Base-by-base conservation (phyloP, 352 stramenopile species). In the Pythium dissimile region DNA sequence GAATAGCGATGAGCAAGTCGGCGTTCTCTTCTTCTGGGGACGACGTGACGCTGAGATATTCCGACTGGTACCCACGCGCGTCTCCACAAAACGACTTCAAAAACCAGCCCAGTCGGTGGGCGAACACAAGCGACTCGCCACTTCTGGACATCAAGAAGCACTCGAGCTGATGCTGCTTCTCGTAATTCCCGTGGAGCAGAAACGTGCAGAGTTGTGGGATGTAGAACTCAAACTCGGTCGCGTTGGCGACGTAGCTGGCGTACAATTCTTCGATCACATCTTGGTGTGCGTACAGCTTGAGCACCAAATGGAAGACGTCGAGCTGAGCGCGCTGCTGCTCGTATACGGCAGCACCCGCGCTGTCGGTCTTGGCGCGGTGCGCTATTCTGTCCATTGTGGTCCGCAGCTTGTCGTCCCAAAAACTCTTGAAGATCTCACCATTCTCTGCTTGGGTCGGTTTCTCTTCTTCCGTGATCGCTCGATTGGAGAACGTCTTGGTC, bases 191-290 rank as follows among this genome's bases (percentile, higher is more conserved):
- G 42, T 95, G 86, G 0, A 91, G 54, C 26, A 95, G 38, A 37
- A 94, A 94, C 13, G 87, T 96, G 55, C 83, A 92, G 0, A 96
- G 71, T 50, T 96, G 88, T 10, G 86, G 88, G 51, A 96, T 91
- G 64, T 96, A 96, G 48, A 95, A 96, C 65, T 93, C 85, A 41
- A 96, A 85, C 65, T 88, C 81, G 15, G 55, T 37, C 4, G 78
- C 77, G 49, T 88, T 79, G 11, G 62, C 38, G 20, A 87, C 74
- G 65, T 84, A 90, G 59, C 73, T 84, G 27, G 54, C 72, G 64
- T 91, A 94, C 7, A 94, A 69, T 32, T 91, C 60, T 15, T 76
- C 74, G n/a, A 92, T 72, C 20, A 94, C 80, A 51, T 94, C 79
- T 54, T 92, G 81, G 38, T 94, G 81, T 0, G 84, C 84, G 58